phyloP scores from a whole-genome alignment of 441 rosid species.

The Rhodomyrtus psidioides region DNA sequence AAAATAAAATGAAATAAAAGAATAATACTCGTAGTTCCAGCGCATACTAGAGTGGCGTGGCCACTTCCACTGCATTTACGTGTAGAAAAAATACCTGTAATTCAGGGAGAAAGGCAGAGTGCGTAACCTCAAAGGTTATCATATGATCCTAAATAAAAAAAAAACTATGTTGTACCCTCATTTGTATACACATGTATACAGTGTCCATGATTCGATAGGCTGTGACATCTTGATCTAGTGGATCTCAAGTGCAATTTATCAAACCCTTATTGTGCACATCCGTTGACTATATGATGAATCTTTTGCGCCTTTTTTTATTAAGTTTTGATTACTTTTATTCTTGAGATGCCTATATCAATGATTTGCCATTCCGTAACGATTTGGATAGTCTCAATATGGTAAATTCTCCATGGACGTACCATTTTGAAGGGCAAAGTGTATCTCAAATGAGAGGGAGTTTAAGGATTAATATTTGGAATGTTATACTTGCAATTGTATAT shows the following conservation, averaged over 20 bases:
- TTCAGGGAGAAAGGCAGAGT: background rate
- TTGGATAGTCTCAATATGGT: fast-evolving
- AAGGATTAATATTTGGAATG: background rate
- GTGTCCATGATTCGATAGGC: background rate
- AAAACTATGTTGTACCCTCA: background rate
- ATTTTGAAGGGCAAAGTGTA: fast-evolving
- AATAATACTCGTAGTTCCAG: background rate
- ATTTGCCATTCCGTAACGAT: background rate
- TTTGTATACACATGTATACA: background rate
- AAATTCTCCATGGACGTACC: background rate
- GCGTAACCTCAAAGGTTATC: background rate
- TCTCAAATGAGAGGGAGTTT: background rate
- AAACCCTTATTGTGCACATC: background rate
- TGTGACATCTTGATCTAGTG: background rate
- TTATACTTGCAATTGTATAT: background rate
- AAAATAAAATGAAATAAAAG: too few species aligned
- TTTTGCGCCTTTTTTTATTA: background rate
- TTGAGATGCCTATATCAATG: background rate
- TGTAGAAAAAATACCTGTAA: background rate
- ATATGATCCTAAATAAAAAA: too few species aligned
- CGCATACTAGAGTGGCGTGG: fast-evolving
- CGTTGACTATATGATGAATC: background rate
- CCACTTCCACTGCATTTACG: background rate
- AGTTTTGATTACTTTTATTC: background rate
- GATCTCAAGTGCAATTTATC: background rate